Evolutionary conservation across 176 grass and related monocot genomes (phyloP).

Genomic region (Phyllostachys edulis): DNA sequence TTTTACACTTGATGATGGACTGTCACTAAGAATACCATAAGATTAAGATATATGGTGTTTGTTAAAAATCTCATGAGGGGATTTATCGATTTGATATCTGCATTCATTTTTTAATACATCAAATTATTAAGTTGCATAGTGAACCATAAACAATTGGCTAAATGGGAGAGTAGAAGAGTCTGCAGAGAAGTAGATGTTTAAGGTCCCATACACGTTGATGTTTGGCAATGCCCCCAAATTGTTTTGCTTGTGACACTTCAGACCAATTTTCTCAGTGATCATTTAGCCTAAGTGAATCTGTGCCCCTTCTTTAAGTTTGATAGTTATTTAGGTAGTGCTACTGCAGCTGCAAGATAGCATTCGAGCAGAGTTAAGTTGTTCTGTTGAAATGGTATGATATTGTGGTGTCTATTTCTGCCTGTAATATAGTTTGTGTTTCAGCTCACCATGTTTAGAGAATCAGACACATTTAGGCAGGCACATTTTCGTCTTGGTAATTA

Average conservation of each 20-base stretch:
- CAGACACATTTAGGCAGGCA: constrained; percentile 8
- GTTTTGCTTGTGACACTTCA: background rate
- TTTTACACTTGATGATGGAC: constrained; percentile 8
- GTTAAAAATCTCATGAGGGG: constrained; percentile 5
- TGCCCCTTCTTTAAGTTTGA: background rate
- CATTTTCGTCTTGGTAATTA: background rate
- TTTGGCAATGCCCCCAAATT: constrained; percentile 6
- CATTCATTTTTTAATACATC: background rate
- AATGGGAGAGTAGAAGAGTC: background rate
- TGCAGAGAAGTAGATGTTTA: background rate
- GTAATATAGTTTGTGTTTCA: constrained; percentile 17
- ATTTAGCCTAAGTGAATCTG: background rate
- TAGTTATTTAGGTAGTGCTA: background rate
- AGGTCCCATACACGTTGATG: background rate
- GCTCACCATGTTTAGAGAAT: background rate
- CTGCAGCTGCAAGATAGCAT: constrained; percentile 2
- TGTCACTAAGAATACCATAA: background rate
- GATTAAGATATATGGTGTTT: background rate
- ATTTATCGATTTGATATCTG: background rate
- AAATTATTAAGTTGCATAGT: background rate
- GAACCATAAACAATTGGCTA: background rate
- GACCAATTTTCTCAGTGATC: constrained; percentile 13
- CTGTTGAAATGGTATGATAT: background rate
- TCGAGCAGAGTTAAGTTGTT: background rate
- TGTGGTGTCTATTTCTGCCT: background rate